phyloP scores from a whole-genome alignment of 2,329 filamentous ascomycete species.

The Cadophora luteo-olivacea region DNA sequence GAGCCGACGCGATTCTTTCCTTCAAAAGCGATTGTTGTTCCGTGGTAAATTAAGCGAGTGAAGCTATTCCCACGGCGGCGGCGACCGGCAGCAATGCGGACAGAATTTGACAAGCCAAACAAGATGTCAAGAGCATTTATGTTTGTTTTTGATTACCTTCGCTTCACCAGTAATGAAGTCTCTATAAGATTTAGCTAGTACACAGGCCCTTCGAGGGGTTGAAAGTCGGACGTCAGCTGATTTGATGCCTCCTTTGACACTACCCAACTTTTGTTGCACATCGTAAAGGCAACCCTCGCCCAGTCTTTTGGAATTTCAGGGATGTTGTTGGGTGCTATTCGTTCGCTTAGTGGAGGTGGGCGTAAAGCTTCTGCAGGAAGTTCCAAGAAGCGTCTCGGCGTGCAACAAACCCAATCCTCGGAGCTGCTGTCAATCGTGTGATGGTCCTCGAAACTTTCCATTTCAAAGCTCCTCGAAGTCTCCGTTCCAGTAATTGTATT shows the following conservation, averaged over 20 bases:
- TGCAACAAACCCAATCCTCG: constrained; percentile 8
- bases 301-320: not conserved
- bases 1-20: not conserved
- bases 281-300: not conserved
- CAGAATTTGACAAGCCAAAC: too few species aligned
- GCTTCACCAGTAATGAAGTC: too few species aligned
- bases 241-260: not conserved
- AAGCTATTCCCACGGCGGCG: not conserved
- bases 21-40: not conserved
- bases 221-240: not conserved
- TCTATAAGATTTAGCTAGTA: too few species aligned
- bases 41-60: not conserved
- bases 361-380: constrained; percentile 2
- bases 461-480: not conserved
- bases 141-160: too few species aligned
- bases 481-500: too few species aligned
- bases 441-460: not conserved
- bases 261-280: constrained; percentile 9
- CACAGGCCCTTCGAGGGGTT: not conserved
- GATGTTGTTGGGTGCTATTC: not conserved
- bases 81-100: too few species aligned
- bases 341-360: not conserved
- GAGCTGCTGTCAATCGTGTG: not conserved
- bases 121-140: too few species aligned
- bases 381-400: constrained; percentile 3